phyloP scores from a whole-genome alignment of 2,329 filamentous ascomycete genomes.

The Xylariaceae sp. region DNA sequence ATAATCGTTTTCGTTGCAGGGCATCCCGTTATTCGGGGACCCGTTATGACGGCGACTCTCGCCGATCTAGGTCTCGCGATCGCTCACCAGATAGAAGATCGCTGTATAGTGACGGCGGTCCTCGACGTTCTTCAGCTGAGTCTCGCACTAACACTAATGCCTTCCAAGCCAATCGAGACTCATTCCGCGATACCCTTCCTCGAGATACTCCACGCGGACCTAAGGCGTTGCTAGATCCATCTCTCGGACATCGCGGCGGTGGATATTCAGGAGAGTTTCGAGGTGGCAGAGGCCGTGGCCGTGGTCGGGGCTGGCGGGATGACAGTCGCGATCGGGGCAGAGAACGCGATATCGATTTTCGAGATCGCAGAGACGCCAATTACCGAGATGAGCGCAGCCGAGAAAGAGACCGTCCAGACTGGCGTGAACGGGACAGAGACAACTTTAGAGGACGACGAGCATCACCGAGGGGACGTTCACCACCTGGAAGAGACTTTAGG shows the following conservation, averaged over 20 bases:
- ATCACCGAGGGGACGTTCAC: conserved; percentile 60
- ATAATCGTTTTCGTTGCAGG: conserved; percentile 35
- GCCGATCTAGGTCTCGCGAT: conserved; percentile 63
- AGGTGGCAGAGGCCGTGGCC: conserved; percentile 50
- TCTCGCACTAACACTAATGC: conserved; percentile 51
- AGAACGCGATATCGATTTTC: conserved; percentile 57
- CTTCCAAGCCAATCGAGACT: conserved; percentile 59
- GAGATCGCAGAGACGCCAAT: conserved; percentile 48
- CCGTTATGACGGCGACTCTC: conserved; percentile 59
- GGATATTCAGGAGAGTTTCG: conserved; percentile 64
- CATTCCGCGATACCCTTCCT: conserved; percentile 51
- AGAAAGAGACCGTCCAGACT: conserved; percentile 51
- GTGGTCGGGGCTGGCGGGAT: conserved; percentile 56
- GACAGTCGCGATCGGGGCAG: conserved; percentile 59
- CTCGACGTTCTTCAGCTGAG: conserved; percentile 63
- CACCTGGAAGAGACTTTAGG: conserved; percentile 60
- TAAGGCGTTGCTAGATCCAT: conserved; percentile 69
- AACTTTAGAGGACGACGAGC: conserved; percentile 55
- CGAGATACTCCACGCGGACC: conserved; percentile 78
- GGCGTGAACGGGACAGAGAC: conserved; percentile 51
- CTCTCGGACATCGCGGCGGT: conserved; percentile 64
- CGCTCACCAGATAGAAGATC: conserved; percentile 60
- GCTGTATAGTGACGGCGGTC: conserved; percentile 60
- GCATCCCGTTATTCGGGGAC: conserved; percentile 52
- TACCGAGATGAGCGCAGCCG: conserved; percentile 58